Evolutionary conservation across 1,139 yeast genomes (phyloP).

Genomic region (Blastobotrys capitulatus): DNA sequence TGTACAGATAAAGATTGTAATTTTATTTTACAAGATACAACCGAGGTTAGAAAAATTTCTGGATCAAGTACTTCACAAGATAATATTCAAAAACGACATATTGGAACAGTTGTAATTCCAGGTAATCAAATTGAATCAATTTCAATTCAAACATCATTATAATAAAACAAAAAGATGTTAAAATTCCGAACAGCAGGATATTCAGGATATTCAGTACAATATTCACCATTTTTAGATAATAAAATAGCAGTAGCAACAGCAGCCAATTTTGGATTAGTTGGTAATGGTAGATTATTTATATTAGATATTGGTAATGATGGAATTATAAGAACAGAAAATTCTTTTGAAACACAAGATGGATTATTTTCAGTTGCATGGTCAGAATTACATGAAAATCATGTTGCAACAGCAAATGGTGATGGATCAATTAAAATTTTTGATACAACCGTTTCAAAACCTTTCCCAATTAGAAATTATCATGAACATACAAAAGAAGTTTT

Average conservation of each 20-base stretch:
- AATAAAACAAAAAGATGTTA: constrained; percentile 49
- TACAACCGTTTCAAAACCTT: constrained; percentile 45
- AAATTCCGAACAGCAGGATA: constrained; percentile 72
- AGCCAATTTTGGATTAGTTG: constrained; percentile 90
- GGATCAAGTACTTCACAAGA: not conserved
- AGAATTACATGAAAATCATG: constrained; percentile 82
- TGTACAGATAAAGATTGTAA: constrained; percentile 30
- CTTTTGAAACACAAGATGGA: constrained; percentile 92
- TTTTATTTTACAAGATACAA: constrained; percentile 29
- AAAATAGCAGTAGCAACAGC: constrained; percentile 86
- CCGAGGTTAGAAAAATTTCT: constrained; percentile 28
- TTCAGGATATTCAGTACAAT: constrained; percentile 82
- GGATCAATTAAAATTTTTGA: constrained; percentile 84
- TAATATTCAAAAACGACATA: constrained; percentile 22
- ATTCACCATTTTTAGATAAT: constrained; percentile 89
- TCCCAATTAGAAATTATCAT: constrained; percentile 67
- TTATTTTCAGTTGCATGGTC: constrained; percentile 87
- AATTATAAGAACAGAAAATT: constrained; percentile 45
- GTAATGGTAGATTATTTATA: constrained; percentile 78
- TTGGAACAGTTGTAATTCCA: constrained; percentile 35
- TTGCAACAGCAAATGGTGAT: constrained; percentile 81
- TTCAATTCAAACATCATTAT: constrained; percentile 17
- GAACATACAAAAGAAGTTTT: constrained; percentile 89
- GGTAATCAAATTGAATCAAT: constrained; percentile 27
- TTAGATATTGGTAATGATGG: constrained; percentile 68